A percentile compares a stretch with the other conserved stretches of the same genome.
These are phyloP conservation scores for Phylloboletellus chloephorus DNA, from an alignment of 1,284 basidiomycete species.

Conservation along the genomic window DNA sequence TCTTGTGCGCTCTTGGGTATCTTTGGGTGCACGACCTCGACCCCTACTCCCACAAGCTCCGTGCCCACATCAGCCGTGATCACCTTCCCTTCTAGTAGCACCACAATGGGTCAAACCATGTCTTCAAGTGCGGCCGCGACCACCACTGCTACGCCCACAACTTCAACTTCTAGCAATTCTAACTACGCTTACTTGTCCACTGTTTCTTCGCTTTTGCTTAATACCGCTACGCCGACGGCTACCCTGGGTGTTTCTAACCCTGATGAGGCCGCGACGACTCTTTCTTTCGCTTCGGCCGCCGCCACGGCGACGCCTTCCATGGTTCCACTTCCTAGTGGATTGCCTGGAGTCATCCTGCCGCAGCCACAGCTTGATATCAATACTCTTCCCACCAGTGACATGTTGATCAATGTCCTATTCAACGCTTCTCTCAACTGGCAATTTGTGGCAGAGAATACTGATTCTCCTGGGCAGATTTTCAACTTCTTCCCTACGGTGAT, in stretches of 20 bases:
- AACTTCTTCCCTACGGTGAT: constrained; percentile 51
- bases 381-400: constrained; percentile 35
- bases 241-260: constrained; percentile 41
- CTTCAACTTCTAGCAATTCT: constrained; percentile 18
- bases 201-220: constrained; percentile 40
- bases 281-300: constrained; percentile 23
- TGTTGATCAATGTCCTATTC: constrained; percentile 56
- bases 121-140: constrained; percentile 9
- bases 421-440: constrained; percentile 53
- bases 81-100: constrained; percentile 20
- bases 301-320: constrained; percentile 32
- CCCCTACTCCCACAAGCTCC: constrained; percentile 9
- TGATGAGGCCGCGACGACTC: constrained; percentile 47
- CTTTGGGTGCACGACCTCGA: constrained; percentile 12
- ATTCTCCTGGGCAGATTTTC: constrained; percentile 60
- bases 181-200: constrained; percentile 36
- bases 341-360: constrained; percentile 61
- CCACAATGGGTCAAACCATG: neutral
- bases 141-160: constrained; percentile 16
- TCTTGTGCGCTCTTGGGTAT: constrained; percentile 17
- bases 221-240: constrained; percentile 26
- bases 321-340: constrained; percentile 48
- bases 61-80: constrained; percentile 23
- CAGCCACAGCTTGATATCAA: constrained; percentile 25
- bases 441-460: constrained; percentile 48